These are phyloP conservation scores for Fusarium fracticaudum DNA, from an alignment of 2,329 filamentous ascomycete genomes.

Conservation along the genomic window DNA sequence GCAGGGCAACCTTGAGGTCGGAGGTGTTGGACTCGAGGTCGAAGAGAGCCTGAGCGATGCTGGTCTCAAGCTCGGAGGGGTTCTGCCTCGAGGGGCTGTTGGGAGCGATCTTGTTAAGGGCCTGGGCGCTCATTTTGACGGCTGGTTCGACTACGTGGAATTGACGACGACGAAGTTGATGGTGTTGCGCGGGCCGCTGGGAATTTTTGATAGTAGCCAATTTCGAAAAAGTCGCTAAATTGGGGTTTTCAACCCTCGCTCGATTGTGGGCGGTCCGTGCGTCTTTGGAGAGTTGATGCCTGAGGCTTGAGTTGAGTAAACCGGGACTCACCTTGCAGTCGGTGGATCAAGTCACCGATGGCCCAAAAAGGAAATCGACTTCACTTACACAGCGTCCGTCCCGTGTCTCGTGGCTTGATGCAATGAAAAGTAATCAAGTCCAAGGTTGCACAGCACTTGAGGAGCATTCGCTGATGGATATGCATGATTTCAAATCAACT, in stretches of 20 bases:
- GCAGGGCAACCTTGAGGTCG: conserved; percentile 95
- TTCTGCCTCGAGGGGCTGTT: conserved; percentile 97
- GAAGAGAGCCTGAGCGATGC: conserved; percentile 95
- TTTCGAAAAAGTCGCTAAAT: conserved; percentile 49
- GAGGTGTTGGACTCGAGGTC: conserved; percentile 99
- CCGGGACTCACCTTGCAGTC: background rate
- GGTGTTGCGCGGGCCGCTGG: conserved; percentile 36
- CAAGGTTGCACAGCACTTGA: background rate
- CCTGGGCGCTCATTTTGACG: conserved; percentile 72
- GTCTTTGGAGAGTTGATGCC: conserved; percentile 18
- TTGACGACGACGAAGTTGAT: conserved; percentile 42
- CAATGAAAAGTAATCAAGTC: background rate
- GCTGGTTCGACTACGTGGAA: conserved; percentile 50
- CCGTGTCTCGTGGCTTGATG: background rate
- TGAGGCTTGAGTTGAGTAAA: conserved; percentile 7
- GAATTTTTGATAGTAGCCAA: conserved; percentile 44
- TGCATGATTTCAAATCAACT: conserved; percentile 15
- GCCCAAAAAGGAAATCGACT: background rate
- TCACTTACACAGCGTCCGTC: conserved; percentile 25
- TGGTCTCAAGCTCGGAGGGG: conserved; percentile 97
- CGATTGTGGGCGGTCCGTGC: conserved; percentile 19
- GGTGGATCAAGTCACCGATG: background rate
- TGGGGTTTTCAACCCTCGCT: conserved; percentile 54
- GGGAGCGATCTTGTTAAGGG: conserved; percentile 97
- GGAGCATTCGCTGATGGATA: background rate